Evolutionary conservation across 805 yeast species (phyloP).

Genomic region (Ogataea degrootiae): DNA sequence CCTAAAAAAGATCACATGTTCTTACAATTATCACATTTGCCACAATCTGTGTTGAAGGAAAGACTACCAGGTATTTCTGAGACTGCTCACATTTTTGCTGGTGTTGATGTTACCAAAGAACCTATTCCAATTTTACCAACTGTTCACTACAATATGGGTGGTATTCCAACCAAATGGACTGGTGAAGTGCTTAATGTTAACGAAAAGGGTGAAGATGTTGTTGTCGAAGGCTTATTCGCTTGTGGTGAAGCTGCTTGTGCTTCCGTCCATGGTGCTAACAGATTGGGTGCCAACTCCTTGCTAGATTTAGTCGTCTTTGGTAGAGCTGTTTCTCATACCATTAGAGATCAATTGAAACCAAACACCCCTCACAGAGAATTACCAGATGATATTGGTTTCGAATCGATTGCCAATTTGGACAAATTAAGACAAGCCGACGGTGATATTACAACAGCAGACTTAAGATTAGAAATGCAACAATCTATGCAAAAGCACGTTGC

Average conservation of each 20-base stretch:
- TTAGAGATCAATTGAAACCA: conserved; percentile 79
- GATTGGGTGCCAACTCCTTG: conserved; percentile 97
- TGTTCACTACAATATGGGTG: conserved; percentile 99
- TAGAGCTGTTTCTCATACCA: conserved; percentile 94
- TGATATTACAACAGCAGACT: conserved; percentile 74
- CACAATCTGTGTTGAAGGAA: conserved; percentile 86
- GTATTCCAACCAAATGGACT: conserved; percentile 96
- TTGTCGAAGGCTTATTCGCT: conserved; percentile 90
- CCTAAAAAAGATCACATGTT: conserved; percentile 91
- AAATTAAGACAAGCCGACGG: conserved; percentile 82
- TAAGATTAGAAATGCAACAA: conserved; percentile 90
- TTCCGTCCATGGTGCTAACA: conserved; percentile 98
- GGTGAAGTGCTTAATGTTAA: conserved; percentile 89
- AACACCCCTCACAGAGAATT: conserved; percentile 80
- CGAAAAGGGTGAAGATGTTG: conserved; percentile 82
- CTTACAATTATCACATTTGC: conserved; percentile 91
- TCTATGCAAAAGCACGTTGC: conserved; percentile 97
- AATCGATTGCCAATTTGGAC: conserved; percentile 88
- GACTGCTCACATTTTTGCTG: conserved; percentile 97
- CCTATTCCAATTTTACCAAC: conserved; percentile 98
- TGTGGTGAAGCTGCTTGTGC: conserved; percentile 99
- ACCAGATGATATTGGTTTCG: conserved; percentile 83
- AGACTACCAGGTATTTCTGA: conserved; percentile 99
- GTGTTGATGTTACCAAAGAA: conserved; percentile 98
- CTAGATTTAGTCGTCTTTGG: conserved; percentile 97